These are phyloP conservation scores for Pharus latifolius DNA, from an alignment of 176 grass and related monocot species.

Conservation along the genomic window DNA sequence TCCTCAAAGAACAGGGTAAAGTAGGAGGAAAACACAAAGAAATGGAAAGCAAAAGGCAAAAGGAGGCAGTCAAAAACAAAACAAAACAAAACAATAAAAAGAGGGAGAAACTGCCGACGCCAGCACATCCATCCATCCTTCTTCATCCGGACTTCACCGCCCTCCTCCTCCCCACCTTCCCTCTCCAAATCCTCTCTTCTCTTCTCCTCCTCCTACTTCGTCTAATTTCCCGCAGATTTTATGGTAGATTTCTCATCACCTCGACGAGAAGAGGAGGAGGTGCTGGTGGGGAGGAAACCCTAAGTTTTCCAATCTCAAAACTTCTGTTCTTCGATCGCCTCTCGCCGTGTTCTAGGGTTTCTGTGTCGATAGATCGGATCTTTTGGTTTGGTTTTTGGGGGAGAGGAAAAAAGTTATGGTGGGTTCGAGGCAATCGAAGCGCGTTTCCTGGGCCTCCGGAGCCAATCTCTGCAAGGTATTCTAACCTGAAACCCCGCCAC, in stretches of 20 bases:
- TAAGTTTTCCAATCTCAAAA: background rate
- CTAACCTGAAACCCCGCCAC: background rate
- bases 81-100: background rate
- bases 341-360: conserved; percentile 21
- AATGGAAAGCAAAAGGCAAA: conserved; percentile 3
- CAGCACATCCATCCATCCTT: conserved; percentile 20
- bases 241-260: too few species aligned
- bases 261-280: background rate
- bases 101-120: conserved; percentile 20
- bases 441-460: conserved; percentile 78
- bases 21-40: background rate
- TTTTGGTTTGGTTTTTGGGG: background rate
- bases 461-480: conserved; percentile 85
- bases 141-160: background rate
- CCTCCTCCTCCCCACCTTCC: background rate
- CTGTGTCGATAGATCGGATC: conserved; percentile 35
- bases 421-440: conserved; percentile 48
- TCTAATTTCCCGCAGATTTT: too few species aligned
- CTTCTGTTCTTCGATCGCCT: background rate
- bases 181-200: background rate
- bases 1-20: background rate
- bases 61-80: too few species aligned
- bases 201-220: background rate
- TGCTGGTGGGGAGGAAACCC: background rate
- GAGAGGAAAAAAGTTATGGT: conserved; percentile 8